Evolutionary conservation across 805 yeast species (phyloP), one percentile per base, ranked within the genome.

Genomic region (Kluyveromyces lactis): DNA sequence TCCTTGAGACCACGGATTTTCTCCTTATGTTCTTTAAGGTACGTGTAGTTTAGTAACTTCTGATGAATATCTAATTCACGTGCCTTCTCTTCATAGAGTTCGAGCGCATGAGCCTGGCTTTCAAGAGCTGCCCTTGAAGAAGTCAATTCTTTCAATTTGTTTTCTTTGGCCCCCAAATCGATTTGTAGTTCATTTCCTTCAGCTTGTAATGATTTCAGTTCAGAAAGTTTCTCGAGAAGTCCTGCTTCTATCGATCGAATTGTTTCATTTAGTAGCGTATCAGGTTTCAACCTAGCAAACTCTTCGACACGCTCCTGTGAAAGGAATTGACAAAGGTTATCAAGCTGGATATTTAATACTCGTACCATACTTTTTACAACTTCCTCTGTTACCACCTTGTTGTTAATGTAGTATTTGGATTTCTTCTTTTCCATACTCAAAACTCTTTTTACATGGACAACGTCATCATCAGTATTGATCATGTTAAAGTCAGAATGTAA

Each of bases 251-350:
- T 73, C 1, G 96, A 86, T 43, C 90, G 65, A 52, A 87, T 86
- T 1, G 95, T 85, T 51, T 86, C 95, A 18, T 67, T 52, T 10
- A 92, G 66, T 7, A 90, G 63, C 43, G 77, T 77, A 45, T 83
- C 87, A 1, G 94, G 84, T 21, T 83, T 72, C 47, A 86, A 64
- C 2, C 81, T 74, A 0, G 97, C 95, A 66, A 92, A 92, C 47
- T 85, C 86, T 2, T 95, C 90, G 5, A 92, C 97, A 43, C 94
- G 71, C 51, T 90, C 97, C 56, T 92, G 99, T 0, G 98, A 95
- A 40, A 92, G 65, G 53, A 92, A 92, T 56, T 90, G 97, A 54
- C 97, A 89, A 36, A 90, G 67, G 56, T 90, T 92, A 55, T 86
- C 94, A 41, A 92, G 68, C 54, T 92, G 97, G 43, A 92, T 82